Evolutionary conservation across 805 yeast genomes (phyloP), one percentile per base, ranked within the genome.

Genomic region (Kregervanrija delftensis): DNA sequence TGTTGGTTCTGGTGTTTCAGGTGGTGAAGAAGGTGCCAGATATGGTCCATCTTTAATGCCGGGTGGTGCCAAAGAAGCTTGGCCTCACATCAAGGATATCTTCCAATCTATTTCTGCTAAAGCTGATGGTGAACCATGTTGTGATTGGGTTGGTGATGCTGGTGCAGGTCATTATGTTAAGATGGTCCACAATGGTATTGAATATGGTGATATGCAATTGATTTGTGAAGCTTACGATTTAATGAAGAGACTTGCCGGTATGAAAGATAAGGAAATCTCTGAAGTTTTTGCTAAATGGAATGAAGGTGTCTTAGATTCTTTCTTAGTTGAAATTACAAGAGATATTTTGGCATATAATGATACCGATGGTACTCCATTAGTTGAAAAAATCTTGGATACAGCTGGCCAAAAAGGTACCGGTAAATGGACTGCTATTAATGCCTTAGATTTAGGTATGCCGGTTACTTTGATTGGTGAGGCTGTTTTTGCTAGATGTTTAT

Each of bases 341-440:
- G 97, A 91, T 67, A 89, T 91, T 61, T 76, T 93, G 67, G 82
- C 84, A 67, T 88, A 69, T 78, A 78, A 88, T 67, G 97, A 91
- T 66, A 78, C 76, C 50, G 96, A 90, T 63, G 95, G 96, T 58
- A 79, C 81, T 55, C 96, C 98, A 61, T 72, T 93, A 55, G 95
- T 91, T 49, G 98, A 93, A 77, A 93, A 91, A 80, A 90, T 91
- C 65, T 74, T 89, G 69, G 99, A 91, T 73, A 69, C 86, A 63
- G 99, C 99, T 57, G 98, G 98, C 61, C 98, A 91, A 78, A 91
- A 91, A 80, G 99, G 99, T 80, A 91, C 99, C 57, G 99, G 99
- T 76, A 91, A 91, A 77, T 91, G 99, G 99, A 93, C 98, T 58
- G 97, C 98, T 54, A 87, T 91, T 70, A 90, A 89, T 68, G 98